Evolutionary conservation across 73 alveolate species (phyloP).

Genomic region (Blepharisma japonicum): DNA sequence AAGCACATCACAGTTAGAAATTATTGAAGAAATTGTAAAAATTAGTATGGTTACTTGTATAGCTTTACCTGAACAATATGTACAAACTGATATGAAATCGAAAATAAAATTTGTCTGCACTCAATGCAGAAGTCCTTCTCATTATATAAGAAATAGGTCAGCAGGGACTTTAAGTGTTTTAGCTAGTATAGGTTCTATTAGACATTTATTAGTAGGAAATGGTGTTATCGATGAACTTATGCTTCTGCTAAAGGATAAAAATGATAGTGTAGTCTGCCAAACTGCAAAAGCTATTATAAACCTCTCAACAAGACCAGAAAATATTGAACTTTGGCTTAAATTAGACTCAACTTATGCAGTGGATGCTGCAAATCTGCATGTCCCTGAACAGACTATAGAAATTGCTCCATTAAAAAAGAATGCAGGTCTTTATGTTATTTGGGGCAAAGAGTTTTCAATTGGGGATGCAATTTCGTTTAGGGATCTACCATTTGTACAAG

Average conservation of each 20-base stretch:
- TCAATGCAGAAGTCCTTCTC: background rate
- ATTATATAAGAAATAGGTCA: background rate
- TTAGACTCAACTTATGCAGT: slow-evolving; percentile 17
- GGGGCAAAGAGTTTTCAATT: slow-evolving; percentile 9
- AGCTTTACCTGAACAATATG: slow-evolving; percentile 7
- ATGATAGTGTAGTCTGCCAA: background rate
- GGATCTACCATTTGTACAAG: background rate
- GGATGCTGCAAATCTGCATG: slow-evolving; percentile 18
- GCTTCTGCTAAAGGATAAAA: background rate
- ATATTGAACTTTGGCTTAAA: background rate
- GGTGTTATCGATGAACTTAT: background rate
- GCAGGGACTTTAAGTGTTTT: slow-evolving; percentile 9
- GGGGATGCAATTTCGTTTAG: background rate
- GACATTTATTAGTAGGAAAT: background rate
- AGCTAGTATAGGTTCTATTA: background rate
- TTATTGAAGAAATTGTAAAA: slow-evolving; percentile 20
- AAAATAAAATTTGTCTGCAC: slow-evolving; percentile 6
- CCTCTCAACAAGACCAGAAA: background rate
- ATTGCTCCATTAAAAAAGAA: background rate
- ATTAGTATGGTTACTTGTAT: slow-evolving; percentile 2
- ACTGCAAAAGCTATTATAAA: background rate
- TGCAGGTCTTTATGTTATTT: slow-evolving; percentile 2
- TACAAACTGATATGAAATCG: background rate
- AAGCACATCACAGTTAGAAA: background rate
- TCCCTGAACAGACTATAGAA: background rate